These are phyloP conservation scores for Diaporthe aspalathi DNA, from an alignment of 2,329 filamentous ascomycete genomes.

Conservation along the genomic window DNA sequence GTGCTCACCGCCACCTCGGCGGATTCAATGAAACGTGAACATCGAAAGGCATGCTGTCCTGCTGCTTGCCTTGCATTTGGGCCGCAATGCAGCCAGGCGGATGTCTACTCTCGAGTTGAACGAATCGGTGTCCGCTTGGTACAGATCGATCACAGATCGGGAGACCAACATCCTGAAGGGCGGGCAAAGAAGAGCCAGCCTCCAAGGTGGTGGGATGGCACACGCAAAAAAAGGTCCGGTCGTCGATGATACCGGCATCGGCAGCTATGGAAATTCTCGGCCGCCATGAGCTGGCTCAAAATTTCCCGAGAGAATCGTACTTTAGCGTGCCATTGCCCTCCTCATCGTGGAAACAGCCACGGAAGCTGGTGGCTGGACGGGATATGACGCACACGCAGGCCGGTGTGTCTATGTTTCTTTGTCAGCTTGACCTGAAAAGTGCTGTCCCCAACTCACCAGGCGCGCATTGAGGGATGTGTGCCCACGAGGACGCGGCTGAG, in stretches of 20 bases:
- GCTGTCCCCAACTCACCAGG: background rate
- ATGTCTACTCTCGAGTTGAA: background rate
- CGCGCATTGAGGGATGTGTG: background rate
- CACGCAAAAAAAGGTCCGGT: background rate
- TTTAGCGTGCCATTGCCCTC: background rate
- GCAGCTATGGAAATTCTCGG: background rate
- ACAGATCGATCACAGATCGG: slow-evolving; percentile 2
- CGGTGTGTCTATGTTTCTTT: background rate
- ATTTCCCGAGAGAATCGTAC: background rate
- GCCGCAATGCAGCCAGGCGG: slow-evolving; percentile 17
- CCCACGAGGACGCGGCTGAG: background rate
- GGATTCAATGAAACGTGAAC: background rate
- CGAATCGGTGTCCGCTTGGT: slow-evolving; percentile 12
- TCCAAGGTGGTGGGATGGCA: background rate
- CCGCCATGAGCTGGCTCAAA: background rate
- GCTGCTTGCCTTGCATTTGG: slow-evolving; percentile 10
- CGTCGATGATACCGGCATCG: slow-evolving; percentile 10
- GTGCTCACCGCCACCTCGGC: slow-evolving; percentile 20
- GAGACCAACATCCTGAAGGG: background rate
- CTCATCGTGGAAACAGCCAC: background rate
- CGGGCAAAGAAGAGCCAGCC: background rate
- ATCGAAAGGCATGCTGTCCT: background rate
- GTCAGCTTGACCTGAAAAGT: background rate
- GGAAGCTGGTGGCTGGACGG: slow-evolving; percentile 2
- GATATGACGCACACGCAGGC: slow-evolving; percentile 13